Evolutionary conservation across 176 grass and related monocot genomes (phyloP), one percentile per base, ranked within the genome.

Genomic region (Carex cristatella): DNA sequence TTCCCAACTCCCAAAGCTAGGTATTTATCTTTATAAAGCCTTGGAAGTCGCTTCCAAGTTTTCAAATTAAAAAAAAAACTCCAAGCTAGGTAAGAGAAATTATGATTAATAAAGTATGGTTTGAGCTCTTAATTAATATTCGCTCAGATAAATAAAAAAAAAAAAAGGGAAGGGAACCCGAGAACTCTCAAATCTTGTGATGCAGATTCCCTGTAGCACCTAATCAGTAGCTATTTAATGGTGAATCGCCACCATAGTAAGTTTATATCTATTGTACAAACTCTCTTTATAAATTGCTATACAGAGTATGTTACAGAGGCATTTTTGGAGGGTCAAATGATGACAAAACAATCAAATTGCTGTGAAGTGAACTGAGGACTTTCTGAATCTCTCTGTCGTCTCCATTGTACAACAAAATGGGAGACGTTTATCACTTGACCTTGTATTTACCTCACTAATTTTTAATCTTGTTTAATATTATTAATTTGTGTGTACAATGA

Each of bases 261-360:
- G 11, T 33, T 30, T 31, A 83, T 51, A 7, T 23, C 12, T 46
- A 4, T 66, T 6, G 16, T 19, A 53, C 5, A 4, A 13, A 67
- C 80, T 67, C 10, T 4, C 3, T 66, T 30, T 53, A 18, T 6
- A 53, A 65, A 83, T 30, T 53, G 13, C 19, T 16, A 15, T 30
- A 84, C 7, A 35, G 14, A 35, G 42, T 32, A 8, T 28, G 54
- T 23, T 61, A 63, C 44, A 78, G 28, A 9, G 5, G 40, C 44
- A 23, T 23, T 23, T 56, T 86, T 84, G 23, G 64, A 44, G 54
- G 90, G 49, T 74, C 85, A 86, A 53, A 94, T 92, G 81, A 90
- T 68, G 91, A 91, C 93, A 92, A 92, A 66, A 90, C 79, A 81
- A 95, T 89, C 82, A 83, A 86, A 68, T 76, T 77, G 86, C 62